Evolutionary conservation across 1,284 basidiomycete genomes (phyloP).

Genomic region (Farysia itapuensis): DNA sequence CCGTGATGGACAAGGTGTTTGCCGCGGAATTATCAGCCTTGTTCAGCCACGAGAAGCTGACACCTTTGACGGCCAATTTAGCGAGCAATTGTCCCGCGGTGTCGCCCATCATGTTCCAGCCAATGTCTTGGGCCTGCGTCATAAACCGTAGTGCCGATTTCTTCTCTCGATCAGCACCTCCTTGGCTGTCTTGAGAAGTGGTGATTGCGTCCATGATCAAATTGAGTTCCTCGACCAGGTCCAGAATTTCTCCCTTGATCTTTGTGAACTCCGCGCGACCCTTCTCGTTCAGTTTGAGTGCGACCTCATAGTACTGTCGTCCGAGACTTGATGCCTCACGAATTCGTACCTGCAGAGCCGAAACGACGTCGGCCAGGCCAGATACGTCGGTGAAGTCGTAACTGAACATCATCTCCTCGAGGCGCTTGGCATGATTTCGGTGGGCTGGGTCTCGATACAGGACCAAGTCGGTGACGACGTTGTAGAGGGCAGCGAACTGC

Average conservation of each 20-base stretch:
- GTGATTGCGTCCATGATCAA: slow-evolving; percentile 87
- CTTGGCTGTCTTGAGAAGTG: slow-evolving; percentile 66
- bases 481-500: slow-evolving; percentile 84
- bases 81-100: slow-evolving; percentile 72
- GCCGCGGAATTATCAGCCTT: slow-evolving; percentile 85
- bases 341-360: slow-evolving; percentile 74
- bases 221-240: slow-evolving; percentile 78
- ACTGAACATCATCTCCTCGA: slow-evolving; percentile 79
- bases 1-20: slow-evolving; percentile 75
- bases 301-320: slow-evolving; percentile 51
- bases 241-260: slow-evolving; percentile 73
- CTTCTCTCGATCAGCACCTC: slow-evolving; percentile 68
- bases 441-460: slow-evolving; percentile 80
- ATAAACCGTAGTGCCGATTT: slow-evolving; percentile 77
- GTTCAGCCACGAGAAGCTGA: slow-evolving; percentile 80
- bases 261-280: slow-evolving; percentile 66
- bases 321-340: slow-evolving; percentile 62
- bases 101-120: slow-evolving; percentile 89
- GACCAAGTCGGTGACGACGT: slow-evolving; percentile 78
- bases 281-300: slow-evolving; percentile 63
- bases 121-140: slow-evolving; percentile 81
- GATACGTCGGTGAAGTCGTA: slow-evolving; percentile 84
- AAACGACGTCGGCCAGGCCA: slow-evolving; percentile 71
- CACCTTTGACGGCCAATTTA: slow-evolving; percentile 79
- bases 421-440: slow-evolving; percentile 50